Percentiles rank a stretch among this genome's conserved stretches.
phyloP scores from a whole-genome alignment of 768 basidiomycete genomes.

The Mycena belliarum region DNA sequence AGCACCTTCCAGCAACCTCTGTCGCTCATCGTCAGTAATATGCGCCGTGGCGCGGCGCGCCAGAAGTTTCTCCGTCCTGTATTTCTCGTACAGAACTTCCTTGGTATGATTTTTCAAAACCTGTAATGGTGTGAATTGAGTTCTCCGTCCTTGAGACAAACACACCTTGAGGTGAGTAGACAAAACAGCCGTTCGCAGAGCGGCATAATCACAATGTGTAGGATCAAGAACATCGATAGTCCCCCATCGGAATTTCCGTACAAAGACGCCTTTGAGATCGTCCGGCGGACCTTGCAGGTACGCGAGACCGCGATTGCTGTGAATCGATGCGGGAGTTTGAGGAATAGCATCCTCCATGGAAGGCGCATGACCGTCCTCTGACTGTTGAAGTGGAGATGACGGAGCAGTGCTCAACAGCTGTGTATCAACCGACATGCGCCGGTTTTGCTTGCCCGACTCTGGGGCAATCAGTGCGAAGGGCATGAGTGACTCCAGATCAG shows the following conservation, averaged over 20 bases:
- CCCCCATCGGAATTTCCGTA: slow-evolving; percentile 85
- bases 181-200: slow-evolving; percentile 79
- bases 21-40: slow-evolving; percentile 74
- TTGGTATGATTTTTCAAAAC: slow-evolving; percentile 80
- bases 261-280: slow-evolving; percentile 72
- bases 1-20: slow-evolving; percentile 73
- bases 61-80: slow-evolving; percentile 87
- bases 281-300: slow-evolving; percentile 61
- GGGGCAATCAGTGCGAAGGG: slow-evolving; percentile 84
- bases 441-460: slow-evolving; percentile 49
- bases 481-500: slow-evolving; percentile 56
- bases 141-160: slow-evolving; percentile 13
- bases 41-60: slow-evolving; percentile 80
- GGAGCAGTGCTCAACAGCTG: slow-evolving; percentile 31
- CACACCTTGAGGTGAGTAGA: slow-evolving; percentile 84
- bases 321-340: slow-evolving; percentile 37
- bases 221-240: slow-evolving; percentile 85
- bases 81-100: slow-evolving; percentile 92
- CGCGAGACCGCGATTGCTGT: slow-evolving; percentile 36
- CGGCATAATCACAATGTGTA: slow-evolving; percentile 84
- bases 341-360: slow-evolving; percentile 31
- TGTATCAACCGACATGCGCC: slow-evolving; percentile 35
- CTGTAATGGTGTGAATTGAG: too few species aligned
- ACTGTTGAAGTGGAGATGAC: slow-evolving; percentile 33
- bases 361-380: slow-evolving; percentile 47